phyloP scores from a whole-genome alignment of 2,329 filamentous ascomycete genomes.

The Apiospora pterosperma region DNA sequence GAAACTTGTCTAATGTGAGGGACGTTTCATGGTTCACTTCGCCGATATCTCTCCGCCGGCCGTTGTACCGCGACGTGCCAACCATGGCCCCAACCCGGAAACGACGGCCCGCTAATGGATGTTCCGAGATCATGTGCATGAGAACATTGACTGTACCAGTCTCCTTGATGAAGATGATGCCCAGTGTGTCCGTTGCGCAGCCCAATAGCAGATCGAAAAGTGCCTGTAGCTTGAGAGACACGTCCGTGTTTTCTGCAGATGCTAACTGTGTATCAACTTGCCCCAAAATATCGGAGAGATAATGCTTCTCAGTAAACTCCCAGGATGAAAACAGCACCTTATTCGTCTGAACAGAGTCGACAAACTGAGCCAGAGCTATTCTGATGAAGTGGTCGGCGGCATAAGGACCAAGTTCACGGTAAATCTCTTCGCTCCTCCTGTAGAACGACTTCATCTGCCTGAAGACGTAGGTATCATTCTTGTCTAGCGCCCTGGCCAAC shows the following conservation, averaged over 20 bases:
- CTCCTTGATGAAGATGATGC: conserved; percentile 67
- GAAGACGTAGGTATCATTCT: conserved; percentile 47
- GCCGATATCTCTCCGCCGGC: conserved; percentile 36
- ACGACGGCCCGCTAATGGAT: conserved; percentile 42
- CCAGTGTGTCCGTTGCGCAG: conserved; percentile 41
- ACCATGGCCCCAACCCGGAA: conserved; percentile 54
- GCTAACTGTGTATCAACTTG: conserved; percentile 26
- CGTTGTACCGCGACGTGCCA: conserved; percentile 42
- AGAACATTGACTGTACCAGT: conserved; percentile 59
- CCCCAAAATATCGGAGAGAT: conserved; percentile 47
- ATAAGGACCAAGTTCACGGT: conserved; percentile 62
- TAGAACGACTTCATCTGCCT: conserved; percentile 55
- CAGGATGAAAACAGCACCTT: conserved; percentile 33
- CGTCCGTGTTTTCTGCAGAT: conserved; percentile 16
- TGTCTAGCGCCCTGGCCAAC: conserved; percentile 37
- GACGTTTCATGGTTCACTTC: conserved; percentile 24
- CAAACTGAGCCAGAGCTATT: conserved; percentile 38
- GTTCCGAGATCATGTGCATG: conserved; percentile 50
- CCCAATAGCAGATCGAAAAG: conserved; percentile 51
- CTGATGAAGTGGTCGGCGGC: conserved; percentile 64
- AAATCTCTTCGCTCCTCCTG: conserved; percentile 47
- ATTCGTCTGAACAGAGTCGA: conserved; percentile 20
- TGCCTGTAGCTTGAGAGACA: conserved; percentile 56
- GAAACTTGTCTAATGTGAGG: conserved; percentile 47
- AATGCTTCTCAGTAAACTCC: conserved; percentile 50